Percentiles rank a stretch among this genome's conserved stretches.
These are phyloP conservation scores for Coprinopsis sp. DNA, from an alignment of 768 basidiomycete species.

Conservation along the genomic window DNA sequence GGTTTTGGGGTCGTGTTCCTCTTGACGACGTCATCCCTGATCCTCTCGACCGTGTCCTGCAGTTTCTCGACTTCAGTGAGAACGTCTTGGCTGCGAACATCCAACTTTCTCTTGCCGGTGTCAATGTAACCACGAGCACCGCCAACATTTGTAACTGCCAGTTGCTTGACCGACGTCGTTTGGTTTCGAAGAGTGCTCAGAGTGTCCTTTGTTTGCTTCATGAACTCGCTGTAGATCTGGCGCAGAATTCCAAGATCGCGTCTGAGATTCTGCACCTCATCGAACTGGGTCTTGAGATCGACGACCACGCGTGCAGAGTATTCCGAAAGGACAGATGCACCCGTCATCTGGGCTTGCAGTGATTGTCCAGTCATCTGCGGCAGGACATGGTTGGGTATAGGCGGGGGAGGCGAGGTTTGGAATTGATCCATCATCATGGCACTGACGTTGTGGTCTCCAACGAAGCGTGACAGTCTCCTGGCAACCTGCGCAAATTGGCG, in stretches of 20 bases:
- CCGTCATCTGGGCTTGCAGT: conserved; percentile 68
- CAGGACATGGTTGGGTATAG: too few relatives aligned
- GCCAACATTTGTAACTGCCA: conserved; percentile 77
- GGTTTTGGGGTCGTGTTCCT: conserved; percentile 82
- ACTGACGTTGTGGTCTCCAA: conserved; percentile 32
- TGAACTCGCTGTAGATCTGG: conserved; percentile 92
- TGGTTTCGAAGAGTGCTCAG: conserved; percentile 75
- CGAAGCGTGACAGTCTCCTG: conserved; percentile 67
- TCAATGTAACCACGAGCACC: conserved; percentile 87
- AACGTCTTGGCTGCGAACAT: conserved; percentile 81
- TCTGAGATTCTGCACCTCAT: conserved; percentile 91
- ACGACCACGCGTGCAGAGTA: conserved; percentile 68
- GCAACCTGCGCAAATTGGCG: conserved; percentile 70
- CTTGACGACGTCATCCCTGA: conserved; percentile 90
- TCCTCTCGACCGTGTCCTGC: conserved; percentile 82
- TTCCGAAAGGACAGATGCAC: conserved; percentile 68
- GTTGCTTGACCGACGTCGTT: conserved; percentile 82
- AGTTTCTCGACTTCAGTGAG: conserved; percentile 92
- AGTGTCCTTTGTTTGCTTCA: conserved; percentile 85
- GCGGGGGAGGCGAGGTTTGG: conserved; percentile 19
- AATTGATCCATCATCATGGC: conserved; percentile 22
- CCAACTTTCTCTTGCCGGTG: conserved; percentile 88
- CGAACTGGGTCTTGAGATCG: conserved; percentile 89
- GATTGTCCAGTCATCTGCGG: conserved; percentile 67
- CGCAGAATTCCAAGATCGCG: conserved; percentile 92